Evolutionary conservation across 371 early-diverging fungal genomes (phyloP).

Genomic region (Apophysomyces variabilis): DNA sequence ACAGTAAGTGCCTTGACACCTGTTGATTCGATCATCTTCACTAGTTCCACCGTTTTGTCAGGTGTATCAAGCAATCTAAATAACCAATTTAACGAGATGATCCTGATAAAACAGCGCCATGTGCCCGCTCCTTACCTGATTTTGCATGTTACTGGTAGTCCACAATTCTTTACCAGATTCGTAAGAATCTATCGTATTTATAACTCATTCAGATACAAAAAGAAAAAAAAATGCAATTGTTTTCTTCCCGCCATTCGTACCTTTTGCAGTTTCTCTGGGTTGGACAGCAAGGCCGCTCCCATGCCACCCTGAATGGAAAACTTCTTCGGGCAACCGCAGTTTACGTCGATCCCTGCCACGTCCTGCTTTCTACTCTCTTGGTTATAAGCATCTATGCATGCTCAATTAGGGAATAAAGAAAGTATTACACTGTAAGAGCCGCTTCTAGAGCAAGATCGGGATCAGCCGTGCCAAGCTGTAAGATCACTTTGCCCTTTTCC

Average conservation of each 20-base stretch:
- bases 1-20: conserved; percentile 90
- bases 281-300: conserved; percentile 91
- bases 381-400: not conserved
- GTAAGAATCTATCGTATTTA: conserved; percentile 63
- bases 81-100: not conserved
- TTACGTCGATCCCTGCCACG: conserved; percentile 90
- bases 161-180: conserved; percentile 73
- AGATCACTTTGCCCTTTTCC: conserved; percentile 71
- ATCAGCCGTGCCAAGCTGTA: conserved; percentile 84
- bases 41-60: conserved; percentile 84
- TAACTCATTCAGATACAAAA: too few relatives aligned
- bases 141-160: conserved; percentile 83
- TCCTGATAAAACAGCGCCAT: not conserved
- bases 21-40: conserved; percentile 80
- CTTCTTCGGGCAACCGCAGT: conserved; percentile 97
- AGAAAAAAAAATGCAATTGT: not conserved
- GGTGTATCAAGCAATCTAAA: conserved; percentile 66
- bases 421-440: conserved; percentile 74
- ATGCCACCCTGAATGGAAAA: conserved; percentile 95
- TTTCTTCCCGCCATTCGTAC: conserved; percentile 23
- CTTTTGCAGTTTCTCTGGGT: conserved; percentile 80
- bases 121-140: conserved; percentile 46
- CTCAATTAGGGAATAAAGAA: too few relatives aligned
- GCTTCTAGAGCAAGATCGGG: conserved; percentile 89
- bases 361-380: conserved; percentile 70